Percentiles rank a stretch among this genome's conserved stretches.
These are phyloP conservation scores for Stephanodiscus minutulus DNA, from an alignment of 108 stramenopile genomes.

Conservation along the genomic window DNA sequence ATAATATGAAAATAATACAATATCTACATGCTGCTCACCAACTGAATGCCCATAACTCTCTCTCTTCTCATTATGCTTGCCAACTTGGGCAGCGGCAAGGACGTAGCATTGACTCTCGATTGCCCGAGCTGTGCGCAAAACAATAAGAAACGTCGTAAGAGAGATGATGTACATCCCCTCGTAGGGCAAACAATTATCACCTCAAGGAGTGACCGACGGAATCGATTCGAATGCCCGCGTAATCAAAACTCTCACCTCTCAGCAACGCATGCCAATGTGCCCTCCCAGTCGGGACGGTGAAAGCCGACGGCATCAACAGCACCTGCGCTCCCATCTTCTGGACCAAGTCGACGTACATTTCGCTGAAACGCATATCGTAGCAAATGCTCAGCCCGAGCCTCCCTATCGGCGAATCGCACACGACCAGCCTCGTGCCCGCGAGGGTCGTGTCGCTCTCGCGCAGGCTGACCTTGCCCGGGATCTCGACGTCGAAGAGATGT, in stretches of 20 bases:
- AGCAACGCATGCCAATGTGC: constrained; percentile 97
- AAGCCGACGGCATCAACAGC: constrained; percentile 90
- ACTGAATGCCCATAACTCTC: constrained; percentile 87
- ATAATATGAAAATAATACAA: neutral
- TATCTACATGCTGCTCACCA: constrained; percentile 2
- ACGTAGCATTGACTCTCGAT: constrained; percentile 96
- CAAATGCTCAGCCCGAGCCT: constrained; percentile 90
- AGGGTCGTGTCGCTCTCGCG: constrained; percentile 80
- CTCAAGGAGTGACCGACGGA: neutral
- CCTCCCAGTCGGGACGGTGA: constrained; percentile 94
- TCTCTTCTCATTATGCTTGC: constrained; percentile 84
- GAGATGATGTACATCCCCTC: constrained; percentile 26
- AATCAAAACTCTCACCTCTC: constrained; percentile 47
- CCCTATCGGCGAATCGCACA: constrained; percentile 88
- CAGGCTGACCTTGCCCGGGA: constrained; percentile 76
- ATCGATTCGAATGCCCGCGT: neutral
- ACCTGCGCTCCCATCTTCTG: constrained; percentile 71
- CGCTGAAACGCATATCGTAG: constrained; percentile 97
- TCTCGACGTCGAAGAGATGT: constrained; percentile 94
- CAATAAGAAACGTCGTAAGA: neutral
- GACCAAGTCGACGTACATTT: constrained; percentile 74
- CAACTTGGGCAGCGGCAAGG: constrained; percentile 95
- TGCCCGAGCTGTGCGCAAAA: constrained; percentile 70
- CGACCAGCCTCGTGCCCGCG: constrained; percentile 75
- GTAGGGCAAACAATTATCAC: constrained; percentile 6